Base-by-base conservation (phyloP, 2,329 filamentous ascomycete genomes). In the Atkinsonella texensis region DNA sequence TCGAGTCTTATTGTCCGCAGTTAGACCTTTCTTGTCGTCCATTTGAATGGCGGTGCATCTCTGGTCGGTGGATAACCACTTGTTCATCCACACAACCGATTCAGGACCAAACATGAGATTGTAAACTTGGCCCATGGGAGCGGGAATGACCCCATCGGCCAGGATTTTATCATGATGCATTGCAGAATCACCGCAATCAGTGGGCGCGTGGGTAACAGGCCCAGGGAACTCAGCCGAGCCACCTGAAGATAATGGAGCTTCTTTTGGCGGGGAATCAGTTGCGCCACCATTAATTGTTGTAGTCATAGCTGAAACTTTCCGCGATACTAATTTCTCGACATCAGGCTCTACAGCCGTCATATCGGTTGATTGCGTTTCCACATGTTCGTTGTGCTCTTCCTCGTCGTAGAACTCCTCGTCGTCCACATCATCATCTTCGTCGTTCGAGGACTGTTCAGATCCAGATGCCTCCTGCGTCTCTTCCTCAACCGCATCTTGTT, bases 91-190 rank as follows among this genome's bases (percentile, higher is more conserved):
- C 0, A 77, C 71, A 5, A 81, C 79, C 1, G 90, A 96, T 2
- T 76, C 78, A 2, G 86, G 79, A 0, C 94, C 93, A 62, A 96
- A 98, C 59, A 95, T 77, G 52, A 95, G 70, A 55, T 81, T 85
- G 67, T 94, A 98, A 32, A 97, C 82, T 64, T 95, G 94, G 50
- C 93, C 93, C 1, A 98, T 72, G 0, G 93, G 93, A 2, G 91
- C 93, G 0, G 85, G 77, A 48, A 98, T 84, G 4, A 85, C 73
- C 43, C 95, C 91, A 65, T 98, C 91, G 46, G 85, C 90, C 41
- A 96, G 73, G 2, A 87, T 69, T 63, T 85, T 89, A 55, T 96
- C 87, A 62, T 89, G 96, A 65, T 96, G 93, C 10, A 80, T 78
- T 38, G 79, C 79, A 4, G 74, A 68, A 61, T 98, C 93, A 3